Base-by-base conservation (phyloP, 2,329 filamentous ascomycete genomes). In the Eutypella sp. region DNA sequence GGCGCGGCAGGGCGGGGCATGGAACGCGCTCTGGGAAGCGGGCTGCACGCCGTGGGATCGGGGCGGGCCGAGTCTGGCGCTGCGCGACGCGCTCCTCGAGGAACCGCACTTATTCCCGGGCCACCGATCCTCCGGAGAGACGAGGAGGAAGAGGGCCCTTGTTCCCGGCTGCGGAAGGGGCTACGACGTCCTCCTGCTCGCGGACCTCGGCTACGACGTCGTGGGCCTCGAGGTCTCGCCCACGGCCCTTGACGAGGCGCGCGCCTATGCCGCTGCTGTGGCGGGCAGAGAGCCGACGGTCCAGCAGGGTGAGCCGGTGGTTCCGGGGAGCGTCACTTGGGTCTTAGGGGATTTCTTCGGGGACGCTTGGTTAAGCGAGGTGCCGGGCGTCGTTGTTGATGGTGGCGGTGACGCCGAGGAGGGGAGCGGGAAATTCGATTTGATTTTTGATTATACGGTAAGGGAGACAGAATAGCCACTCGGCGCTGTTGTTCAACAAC, bases 91-190 rank as follows among this genome's bases (percentile, higher is more conserved):
- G 13, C 65, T 82, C 24, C 51, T 61, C 40, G 66, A 73, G 48
- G 67, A 71, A 1, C 55, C 65, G 11, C 71, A 75, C 47, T 66
- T 78, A 42, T 65, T 78, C 24, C 34, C 45, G 3, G 31, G 19
- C 19, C 22, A 20, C 5, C 25, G 31, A 6, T 3, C 18, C 5
- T 25, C 15, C 5, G 40, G 44, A 10, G 20, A n/a, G 5, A 29
- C 11, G 23, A 18, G 25, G 25, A 54, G 67, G 45, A 78, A 76
- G 55, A 72, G 70, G 46, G 89, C 84, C 1, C 71, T 95, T 8
- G 85, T 95, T 0, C 87, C 89, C 0, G 89, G 89, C 5, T 95
- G 89, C 65, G 90, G 89, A 0, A 78, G 79, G 40, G 90, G 89
- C 5, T 85, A 93, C 59, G 90, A 95, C 67, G 86, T 89, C 2